Evolutionary conservation across 129 eudicot genomes (phyloP).

Genomic region (Gnaphalium uliginosum): DNA sequence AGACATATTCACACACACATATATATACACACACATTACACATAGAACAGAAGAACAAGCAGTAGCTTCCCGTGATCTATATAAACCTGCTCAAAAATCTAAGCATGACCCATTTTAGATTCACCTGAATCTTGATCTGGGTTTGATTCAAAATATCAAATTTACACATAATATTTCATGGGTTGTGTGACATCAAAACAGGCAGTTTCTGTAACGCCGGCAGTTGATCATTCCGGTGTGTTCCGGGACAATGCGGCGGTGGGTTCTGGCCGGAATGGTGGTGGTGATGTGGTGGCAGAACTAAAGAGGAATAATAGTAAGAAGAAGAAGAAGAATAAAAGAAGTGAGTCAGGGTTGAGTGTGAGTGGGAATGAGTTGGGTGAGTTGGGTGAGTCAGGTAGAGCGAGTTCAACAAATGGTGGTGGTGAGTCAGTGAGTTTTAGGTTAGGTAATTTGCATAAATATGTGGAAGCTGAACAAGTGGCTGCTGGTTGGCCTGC

Average conservation of each 20-base stretch:
- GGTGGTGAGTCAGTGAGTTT: conserved; percentile 75
- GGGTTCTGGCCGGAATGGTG: conserved; percentile 53
- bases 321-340: conserved; percentile 49
- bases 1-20: not conserved
- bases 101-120: conserved; percentile 24
- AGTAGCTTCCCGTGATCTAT: conserved; percentile 35
- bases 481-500: conserved; percentile 98
- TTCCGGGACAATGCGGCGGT: conserved; percentile 55
- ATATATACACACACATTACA: conserved; percentile 24
- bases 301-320: conserved; percentile 38
- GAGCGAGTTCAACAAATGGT: conserved; percentile 56
- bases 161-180: conserved; percentile 34
- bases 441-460: conserved; percentile 81
- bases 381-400: conserved; percentile 69
- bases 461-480: conserved; percentile 69
- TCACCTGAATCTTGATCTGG: conserved; percentile 34
- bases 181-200: conserved; percentile 92
- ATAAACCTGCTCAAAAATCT: conserved; percentile 1
- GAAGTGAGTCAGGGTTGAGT: conserved; percentile 57
- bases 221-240: conserved; percentile 72
- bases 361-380: conserved; percentile 33
- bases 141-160: conserved; percentile 7
- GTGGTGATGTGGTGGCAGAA: conserved; percentile 52
- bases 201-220: conserved; percentile 92
- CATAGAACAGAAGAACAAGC: conserved; percentile 12